Base-by-base conservation (phyloP, 208 protist genomes). In the Novymonas esmeraldas region DNA sequence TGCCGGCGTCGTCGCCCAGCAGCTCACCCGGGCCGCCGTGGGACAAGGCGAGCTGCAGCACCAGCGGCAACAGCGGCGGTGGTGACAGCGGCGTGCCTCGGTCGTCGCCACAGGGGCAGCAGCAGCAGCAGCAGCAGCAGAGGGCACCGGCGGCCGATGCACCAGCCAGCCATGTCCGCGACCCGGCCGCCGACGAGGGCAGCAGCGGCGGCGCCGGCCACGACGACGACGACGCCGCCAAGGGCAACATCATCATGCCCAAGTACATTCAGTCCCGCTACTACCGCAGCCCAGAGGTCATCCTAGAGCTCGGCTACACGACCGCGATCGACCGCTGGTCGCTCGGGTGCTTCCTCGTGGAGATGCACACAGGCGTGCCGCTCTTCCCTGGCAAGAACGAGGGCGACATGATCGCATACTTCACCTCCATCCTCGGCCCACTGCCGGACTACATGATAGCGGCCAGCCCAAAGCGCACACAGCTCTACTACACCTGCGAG, bases 261-360 rank as follows among this genome's bases (percentile, higher is more conserved):
- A 79, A 70, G 39, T 79, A 78, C 72, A 98, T 99, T 38, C 98
- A 99, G 82, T 94, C 82, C 14, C 90, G 98, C 60, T 99, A 98
- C 84, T 99, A 99, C 74, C 98, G 99, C 68, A 97, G 92, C 63
- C 93, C 92, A 0, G 99, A 89, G 96, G 98, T 99, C 18, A 88
- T 99, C 24, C 83, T 99, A 13, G 98, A 98, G 56, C 75, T 98
- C 11, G 81, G 86, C 36, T 99, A 99, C 85, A 87, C 79, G 13
- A 89, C 76, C 24, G 70, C 90, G 3, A 99, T 99, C 63, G 99
- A 99, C 77, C 99, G 99, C 72, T 99, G 99, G 99, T 97, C 84
- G 9, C 79, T 99, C 6, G 99, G 96, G 9, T 99, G 98, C 75
- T 98, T 99, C 56, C 68, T 99, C 1, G 97, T 98, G 3, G 98